Evolutionary conservation across 495 filamentous ascomycete genomes (phyloP), one percentile per base, ranked within the genome.

Genomic region (Penicillium fimorum): DNA sequence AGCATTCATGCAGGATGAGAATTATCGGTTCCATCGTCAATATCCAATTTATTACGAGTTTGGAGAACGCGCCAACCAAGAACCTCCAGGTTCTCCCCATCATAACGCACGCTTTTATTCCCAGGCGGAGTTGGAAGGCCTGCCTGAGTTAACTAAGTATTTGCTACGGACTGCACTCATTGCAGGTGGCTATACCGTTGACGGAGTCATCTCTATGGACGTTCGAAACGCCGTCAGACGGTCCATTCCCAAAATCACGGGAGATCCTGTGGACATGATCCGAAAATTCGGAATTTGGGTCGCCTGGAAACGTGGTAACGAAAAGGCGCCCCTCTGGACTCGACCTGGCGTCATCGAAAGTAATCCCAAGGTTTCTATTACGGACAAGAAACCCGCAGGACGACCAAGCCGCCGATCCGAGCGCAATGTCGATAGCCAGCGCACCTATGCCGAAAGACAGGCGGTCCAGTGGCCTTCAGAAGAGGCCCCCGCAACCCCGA

Each of bases 301-400:
- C 38, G 80, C 85, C 22, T 89, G 86, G 86, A 90, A 90, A 62
- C 84, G 85, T 48, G 87, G 87, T 4, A 85, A 87, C 58, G 87
- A 89, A 60, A 73, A 71, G 47, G 81, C 87, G 25, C 83, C 87
- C 30, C 74, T 80, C 51, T 90, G 87, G 87, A 87, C 83, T 41
- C 76, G 71, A 18, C 74, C 77, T 5, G 77, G 79, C 29, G 72
- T 71, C 27, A 73, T 79, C 17, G 74, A 76, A 63, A 73, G 65
- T 60, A 76, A 76, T 43, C 62, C 72, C 33, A 79, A 77, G 53
- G 67, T 77, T 27, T 74, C 67, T 17, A 64, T 76, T 8, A 47
- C 57, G 12, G 76, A 79, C 48, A 79, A 77, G 58, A 74, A 71
- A 49, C 65, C 74, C 1, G 70, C 74, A 17, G 74, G 74, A 24